Evolutionary conservation across 305 asterid genomes (phyloP), one percentile per base, ranked within the genome.

Genomic region (Fraxinus greggii): DNA sequence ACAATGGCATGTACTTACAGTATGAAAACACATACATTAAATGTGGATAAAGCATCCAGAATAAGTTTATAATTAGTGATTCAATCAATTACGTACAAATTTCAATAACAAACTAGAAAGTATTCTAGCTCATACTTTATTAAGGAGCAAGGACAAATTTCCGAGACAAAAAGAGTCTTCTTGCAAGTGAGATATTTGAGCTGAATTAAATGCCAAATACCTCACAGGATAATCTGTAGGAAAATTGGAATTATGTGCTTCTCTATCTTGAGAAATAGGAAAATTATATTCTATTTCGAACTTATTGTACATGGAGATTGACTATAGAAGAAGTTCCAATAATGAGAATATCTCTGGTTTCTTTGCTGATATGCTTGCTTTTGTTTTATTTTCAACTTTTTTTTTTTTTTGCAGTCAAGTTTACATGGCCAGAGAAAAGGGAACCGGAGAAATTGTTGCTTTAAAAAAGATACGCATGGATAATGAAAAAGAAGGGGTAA

Each of bases 401-500:
- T 67, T 73, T 28, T 42, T 70, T 79, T 73, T 67, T 73, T 28
- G 48, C 95, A 95, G 98, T 83, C 98, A 93, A 89, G 98, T 95
- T 19, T 93, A 89, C 87, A 93, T 92, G 97, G 98, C 98, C 76
- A 95, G 83, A 89, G 98, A 95, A 81, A 95, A 89, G 86, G 82
- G 78, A 80, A 90, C 97, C 56, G 98, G 98, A 83, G 97, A 95
- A 87, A 86, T 95, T 83, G 98, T 95, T 32, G 98, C 98, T 86
- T 88, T 95, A 78, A 95, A 95, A 86, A 95, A 92, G 95, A 92
- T 95, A 83, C 97, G 99, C 74, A 95, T 95, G 99, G 99, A 95
- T 89, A 95, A 95, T 42, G 98, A 93, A 82, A 95, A 95, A 85
- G 99, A 95, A 91, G 98, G 98, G 97, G 99, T 95, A 92, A 83